A percentile compares a stretch with the other conserved stretches of the same genome.
phyloP scores from a whole-genome alignment of 495 filamentous ascomycete genomes.

The Aspergillus homomorphus region DNA sequence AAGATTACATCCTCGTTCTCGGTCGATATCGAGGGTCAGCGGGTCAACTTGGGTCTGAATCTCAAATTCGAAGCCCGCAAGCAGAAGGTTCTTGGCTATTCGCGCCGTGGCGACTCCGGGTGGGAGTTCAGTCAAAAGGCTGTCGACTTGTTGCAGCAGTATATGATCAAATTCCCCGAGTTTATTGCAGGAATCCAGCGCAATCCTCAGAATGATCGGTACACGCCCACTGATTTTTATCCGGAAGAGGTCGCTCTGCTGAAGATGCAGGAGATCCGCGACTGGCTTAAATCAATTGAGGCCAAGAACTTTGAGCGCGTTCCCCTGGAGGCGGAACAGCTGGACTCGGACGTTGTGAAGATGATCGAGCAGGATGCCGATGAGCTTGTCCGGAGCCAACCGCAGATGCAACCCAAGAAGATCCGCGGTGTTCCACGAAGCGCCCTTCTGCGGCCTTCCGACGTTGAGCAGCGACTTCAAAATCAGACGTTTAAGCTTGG shows the following conservation, averaged over 20 bases:
- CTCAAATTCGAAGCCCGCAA: constrained; percentile 95
- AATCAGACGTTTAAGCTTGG: constrained; percentile 83
- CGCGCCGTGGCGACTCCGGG: constrained; percentile 73
- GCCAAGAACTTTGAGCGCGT: constrained; percentile 89
- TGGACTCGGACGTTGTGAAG: constrained; percentile 86
- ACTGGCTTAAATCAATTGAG: constrained; percentile 88
- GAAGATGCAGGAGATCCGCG: constrained; percentile 76
- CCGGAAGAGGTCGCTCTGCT: constrained; percentile 58
- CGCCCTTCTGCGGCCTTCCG: constrained; percentile 83
- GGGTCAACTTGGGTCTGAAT: constrained; percentile 89
- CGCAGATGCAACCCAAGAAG: constrained; percentile 54
- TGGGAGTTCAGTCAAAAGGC: constrained; percentile 96
- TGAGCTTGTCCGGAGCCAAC: constrained; percentile 44
- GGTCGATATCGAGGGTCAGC: constrained; percentile 71
- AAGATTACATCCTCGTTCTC: constrained; percentile 94
- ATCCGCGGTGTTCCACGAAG: constrained; percentile 76
- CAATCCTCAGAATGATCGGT: constrained; percentile 69
- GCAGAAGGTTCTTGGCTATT: constrained; percentile 94
- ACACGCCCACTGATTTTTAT: constrained; percentile 85
- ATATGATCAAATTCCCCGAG: constrained; percentile 91
- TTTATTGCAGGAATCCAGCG: constrained; percentile 84
- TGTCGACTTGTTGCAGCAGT: constrained; percentile 72
- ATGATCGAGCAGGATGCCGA: constrained; percentile 77
- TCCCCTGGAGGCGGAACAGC: constrained; percentile 89
- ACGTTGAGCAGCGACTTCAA: constrained; percentile 85